Evolutionary conservation across 2,329 filamentous ascomycete species (phyloP), one percentile per base, ranked within the genome.

Genomic region (Rhinocladiella mackenziei): DNA sequence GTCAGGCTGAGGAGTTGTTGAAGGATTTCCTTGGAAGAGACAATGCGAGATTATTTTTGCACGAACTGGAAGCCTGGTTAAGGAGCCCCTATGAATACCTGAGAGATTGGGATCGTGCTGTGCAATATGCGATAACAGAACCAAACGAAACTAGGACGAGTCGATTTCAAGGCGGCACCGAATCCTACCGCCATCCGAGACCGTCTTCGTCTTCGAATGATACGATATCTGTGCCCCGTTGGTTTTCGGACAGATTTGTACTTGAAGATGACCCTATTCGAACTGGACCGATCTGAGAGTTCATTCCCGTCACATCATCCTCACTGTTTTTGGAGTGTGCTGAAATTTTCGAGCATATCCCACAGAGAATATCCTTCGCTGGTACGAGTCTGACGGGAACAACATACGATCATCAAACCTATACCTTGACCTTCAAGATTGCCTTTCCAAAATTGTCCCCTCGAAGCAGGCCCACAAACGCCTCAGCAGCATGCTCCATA

Each of bases 401-500:
- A n/a, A n/a, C n/a, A n/a, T n/a, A n/a, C n/a, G n/a, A n/a, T n/a
- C n/a, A n/a, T n/a, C n/a, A n/a, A n/a, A n/a, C n/a, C n/a, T 32
- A 32, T 17, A 42, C 43, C 23, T 50, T 50, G 26, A 83, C 78
- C 72, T 86, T 84, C 58, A 92, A 60, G 15, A 92, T 77, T 11
- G 86, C 84, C 77, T 94, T 94, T 56, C 88, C 88, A 66, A 89
- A 86, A 71, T 94, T 94, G 65, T 84, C 76, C 35, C 88, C 88
- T 59, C 77, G 64, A 42, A 92, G 73, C 71, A 94, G 81, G 9
- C 80, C 84, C 9, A 91, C 66, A 48, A 94, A 73, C 0, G 83
- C 88, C 44, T 89, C 77, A 4, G 79, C 70, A 1, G 82, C 83
- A 50, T 86, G 81, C 50, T 94, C 88, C 48, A 94, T 89, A 14